These are phyloP conservation scores for Sarocladium oryzae DNA, from an alignment of 2,329 filamentous ascomycete genomes.

Conservation along the genomic window DNA sequence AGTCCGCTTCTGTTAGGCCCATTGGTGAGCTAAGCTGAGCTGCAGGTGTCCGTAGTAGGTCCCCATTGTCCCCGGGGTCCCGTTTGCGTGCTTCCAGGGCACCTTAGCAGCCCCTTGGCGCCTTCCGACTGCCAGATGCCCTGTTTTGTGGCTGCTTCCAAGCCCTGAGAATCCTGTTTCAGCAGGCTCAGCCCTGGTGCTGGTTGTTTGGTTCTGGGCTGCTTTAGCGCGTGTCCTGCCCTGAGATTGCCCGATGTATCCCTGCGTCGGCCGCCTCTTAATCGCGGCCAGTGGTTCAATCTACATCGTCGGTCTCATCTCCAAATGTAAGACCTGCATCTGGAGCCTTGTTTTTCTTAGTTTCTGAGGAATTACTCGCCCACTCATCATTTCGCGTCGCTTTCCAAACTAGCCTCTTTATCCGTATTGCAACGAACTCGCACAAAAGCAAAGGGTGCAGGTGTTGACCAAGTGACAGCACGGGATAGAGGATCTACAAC, in stretches of 20 bases:
- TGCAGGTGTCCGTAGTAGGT: too few species aligned
- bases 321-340: slow-evolving; percentile 8
- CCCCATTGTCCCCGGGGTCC: too few species aligned
- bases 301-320: slow-evolving; percentile 5
- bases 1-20: background rate
- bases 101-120: background rate
- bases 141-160: background rate
- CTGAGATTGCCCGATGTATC: background rate
- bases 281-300: background rate
- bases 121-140: too few species aligned
- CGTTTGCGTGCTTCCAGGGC: background rate
- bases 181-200: background rate
- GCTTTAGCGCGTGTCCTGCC: background rate
- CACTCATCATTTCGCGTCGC: background rate
- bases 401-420: background rate
- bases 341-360: slow-evolving; percentile 4
- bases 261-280: background rate
- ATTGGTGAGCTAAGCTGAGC: background rate
- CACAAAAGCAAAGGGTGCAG: too few species aligned
- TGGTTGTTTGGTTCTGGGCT: background rate
- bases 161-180: slow-evolving; percentile 1
- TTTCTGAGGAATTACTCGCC: background rate
- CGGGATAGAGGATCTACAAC: background rate
- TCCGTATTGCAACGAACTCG: background rate
- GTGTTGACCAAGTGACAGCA: too few species aligned